Base-by-base conservation (phyloP, 768 basidiomycete genomes). In the Lentinula boryana region DNA sequence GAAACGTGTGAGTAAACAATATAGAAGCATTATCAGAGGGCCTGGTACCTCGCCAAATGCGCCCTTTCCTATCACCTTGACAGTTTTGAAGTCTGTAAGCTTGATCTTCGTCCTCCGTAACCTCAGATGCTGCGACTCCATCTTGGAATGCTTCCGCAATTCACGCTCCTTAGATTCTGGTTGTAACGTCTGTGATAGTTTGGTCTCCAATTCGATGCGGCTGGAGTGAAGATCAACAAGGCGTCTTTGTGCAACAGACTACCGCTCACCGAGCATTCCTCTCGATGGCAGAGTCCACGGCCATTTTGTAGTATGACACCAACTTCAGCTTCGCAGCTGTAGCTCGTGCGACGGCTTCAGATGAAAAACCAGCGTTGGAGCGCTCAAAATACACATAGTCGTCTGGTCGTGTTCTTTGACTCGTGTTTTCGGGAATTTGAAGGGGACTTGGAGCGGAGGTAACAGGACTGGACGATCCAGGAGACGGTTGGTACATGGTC, bases 11-110 rank as follows among this genome's bases (percentile, higher is more conserved):
- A 36, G 44, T 18, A 36, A 9, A 51, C 36, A 36, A 13, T 21
- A 1, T 32, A 36, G 15, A 43, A 56, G 10, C 12, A 43, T 9
- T 12, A 1, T 5, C 10, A 5, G 15, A 16, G 33, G 23, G 16
- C 23, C 18, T 48, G 15, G 49, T 40, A 93, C 94, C 82, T 98
- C 96, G 69, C 96, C 96, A 69, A 98, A 98, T 10, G 96, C 96
- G 64, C 96, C 96, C 78, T 97, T 97, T 31, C 96, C 96, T 69
- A 98, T 99, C 63, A 98, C 95, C 73, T 99, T 98, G 69, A 99
- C 88, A 2, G 96, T 98, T 64, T 86, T 80, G 81, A 99, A 99
- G 76, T 98, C 93, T 40, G 89, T 78, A 58, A 98, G 76, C 48
- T 93, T 94, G 68, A 99, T 90, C 73, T 95, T 93, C 38, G 96